Evolutionary conservation across 2,329 filamentous ascomycete species (phyloP).

Genomic region (Aspergillus oerlinghausenensis): DNA sequence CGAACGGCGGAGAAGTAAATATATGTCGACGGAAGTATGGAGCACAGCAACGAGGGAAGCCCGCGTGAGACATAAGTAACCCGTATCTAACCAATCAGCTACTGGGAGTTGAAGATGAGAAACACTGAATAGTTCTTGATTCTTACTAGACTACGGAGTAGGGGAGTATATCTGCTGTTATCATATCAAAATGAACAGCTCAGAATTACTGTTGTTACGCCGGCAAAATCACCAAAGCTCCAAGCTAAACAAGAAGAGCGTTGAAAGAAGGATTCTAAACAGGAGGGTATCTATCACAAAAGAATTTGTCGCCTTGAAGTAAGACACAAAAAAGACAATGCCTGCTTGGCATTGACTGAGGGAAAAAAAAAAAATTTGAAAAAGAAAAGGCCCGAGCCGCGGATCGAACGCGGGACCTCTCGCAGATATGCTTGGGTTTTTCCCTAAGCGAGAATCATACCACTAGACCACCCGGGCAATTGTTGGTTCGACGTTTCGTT

Average conservation of each 20-base stretch:
- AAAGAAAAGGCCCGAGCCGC: slow-evolving; percentile 13
- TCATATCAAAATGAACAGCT: not conserved
- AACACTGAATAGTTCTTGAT: not conserved
- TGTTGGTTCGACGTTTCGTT: not conserved
- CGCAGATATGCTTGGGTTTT: slow-evolving; percentile 19
- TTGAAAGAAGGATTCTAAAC: not conserved
- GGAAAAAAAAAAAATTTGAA: slow-evolving; percentile 1
- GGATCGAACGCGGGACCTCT: slow-evolving; percentile 25
- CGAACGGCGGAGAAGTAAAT: not conserved
- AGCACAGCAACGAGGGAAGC: not conserved
- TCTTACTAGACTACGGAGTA: not conserved
- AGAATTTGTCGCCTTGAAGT: not conserved
- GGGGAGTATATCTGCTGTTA: not conserved
- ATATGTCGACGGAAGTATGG: not conserved
- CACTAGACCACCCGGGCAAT: slow-evolving; percentile 54
- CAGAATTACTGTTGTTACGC: not conserved
- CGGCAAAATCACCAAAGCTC: not conserved
- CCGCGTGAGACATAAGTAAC: no score
- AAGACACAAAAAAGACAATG: not conserved
- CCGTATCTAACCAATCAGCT: not conserved
- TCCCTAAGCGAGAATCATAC: slow-evolving; percentile 70
- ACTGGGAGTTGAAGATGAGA: not conserved
- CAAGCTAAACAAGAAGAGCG: not conserved
- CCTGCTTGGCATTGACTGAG: not conserved
- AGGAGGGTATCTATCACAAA: not conserved